Evolutionary conservation across 495 filamentous ascomycete genomes (phyloP).

Genomic region (Neurospora sp.): DNA sequence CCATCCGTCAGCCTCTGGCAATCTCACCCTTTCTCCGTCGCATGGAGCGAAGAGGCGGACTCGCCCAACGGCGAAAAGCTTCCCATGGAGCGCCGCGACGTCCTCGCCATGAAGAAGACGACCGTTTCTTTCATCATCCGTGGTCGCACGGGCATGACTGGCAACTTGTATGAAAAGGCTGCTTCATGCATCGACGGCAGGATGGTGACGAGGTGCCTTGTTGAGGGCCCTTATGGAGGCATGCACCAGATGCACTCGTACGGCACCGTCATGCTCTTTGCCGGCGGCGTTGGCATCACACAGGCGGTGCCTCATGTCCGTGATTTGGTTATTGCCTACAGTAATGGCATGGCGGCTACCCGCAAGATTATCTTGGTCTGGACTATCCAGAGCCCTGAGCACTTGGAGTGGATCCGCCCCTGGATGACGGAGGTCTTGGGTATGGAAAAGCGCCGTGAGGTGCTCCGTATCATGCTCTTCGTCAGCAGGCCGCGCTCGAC

Average conservation of each 20-base stretch:
- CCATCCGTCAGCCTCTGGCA: constrained; percentile 62
- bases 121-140: constrained; percentile 70
- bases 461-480: constrained; percentile 78
- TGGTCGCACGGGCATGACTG: constrained; percentile 76
- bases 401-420: constrained; percentile 82
- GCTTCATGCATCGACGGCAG: constrained; percentile 45
- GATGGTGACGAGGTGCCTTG: constrained; percentile 50
- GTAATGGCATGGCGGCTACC: constrained; percentile 61
- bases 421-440: constrained; percentile 94
- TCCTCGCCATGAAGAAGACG: constrained; percentile 47
- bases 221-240: constrained; percentile 79
- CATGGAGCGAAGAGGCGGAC: constrained; percentile 51
- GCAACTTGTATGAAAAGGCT: constrained; percentile 60
- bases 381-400: constrained; percentile 80
- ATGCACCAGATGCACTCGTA: constrained; percentile 60
- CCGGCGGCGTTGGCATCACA: constrained; percentile 81
- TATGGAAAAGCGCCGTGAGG: constrained; percentile 71
- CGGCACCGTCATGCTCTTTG: constrained; percentile 78
- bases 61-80: constrained; percentile 39
- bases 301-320: constrained; percentile 74
- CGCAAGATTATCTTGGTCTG: constrained; percentile 77
- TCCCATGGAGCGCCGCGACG: constrained; percentile 45
- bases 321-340: constrained; percentile 60
- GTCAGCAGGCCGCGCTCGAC: constrained; percentile 72
- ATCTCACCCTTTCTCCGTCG: constrained; percentile 57